A percentile compares a stretch with the other conserved stretches of the same genome.
Evolutionary conservation across 1,284 basidiomycete species (phyloP).

Genomic region (Leccinum brunneo-olivaceum): DNA sequence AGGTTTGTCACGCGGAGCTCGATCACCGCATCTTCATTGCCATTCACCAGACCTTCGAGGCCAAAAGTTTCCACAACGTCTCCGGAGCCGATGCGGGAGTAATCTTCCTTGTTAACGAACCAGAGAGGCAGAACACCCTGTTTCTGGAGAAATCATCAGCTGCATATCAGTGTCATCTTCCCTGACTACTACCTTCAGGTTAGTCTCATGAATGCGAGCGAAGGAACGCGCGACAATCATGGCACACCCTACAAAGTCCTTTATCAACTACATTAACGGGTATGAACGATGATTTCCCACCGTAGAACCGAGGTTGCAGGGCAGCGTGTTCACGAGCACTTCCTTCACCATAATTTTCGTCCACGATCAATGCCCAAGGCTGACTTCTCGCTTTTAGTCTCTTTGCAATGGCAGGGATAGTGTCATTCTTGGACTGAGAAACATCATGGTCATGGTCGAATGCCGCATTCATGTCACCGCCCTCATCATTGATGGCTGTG

Average conservation of each 20-base stretch:
- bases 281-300: constrained; percentile 33
- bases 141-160: constrained; percentile 51
- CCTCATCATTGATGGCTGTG: constrained; percentile 89
- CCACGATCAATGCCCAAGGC: constrained; percentile 93
- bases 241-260: constrained; percentile 52
- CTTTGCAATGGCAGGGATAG: constrained; percentile 87
- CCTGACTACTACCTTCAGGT: constrained; percentile 66
- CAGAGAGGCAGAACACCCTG: constrained; percentile 91
- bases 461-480: constrained; percentile 84
- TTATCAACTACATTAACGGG: background rate
- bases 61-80: constrained; percentile 41
- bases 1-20: constrained; percentile 66
- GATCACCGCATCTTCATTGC: constrained; percentile 46
- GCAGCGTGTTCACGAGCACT: constrained; percentile 98
- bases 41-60: constrained; percentile 44
- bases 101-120: constrained; percentile 84
- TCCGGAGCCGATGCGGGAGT: constrained; percentile 74
- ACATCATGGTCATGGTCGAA: constrained; percentile 59
- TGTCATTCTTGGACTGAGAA: constrained; percentile 55
- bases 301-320: constrained; percentile 93
- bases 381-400: constrained; percentile 74
- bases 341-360: constrained; percentile 97
- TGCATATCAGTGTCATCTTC: background rate
- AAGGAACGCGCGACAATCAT: constrained; percentile 89
- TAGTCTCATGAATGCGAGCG: constrained; percentile 98